Conservation (phyloP, 148 eudicot species). For the Fagopyrum esculentum region DNA sequence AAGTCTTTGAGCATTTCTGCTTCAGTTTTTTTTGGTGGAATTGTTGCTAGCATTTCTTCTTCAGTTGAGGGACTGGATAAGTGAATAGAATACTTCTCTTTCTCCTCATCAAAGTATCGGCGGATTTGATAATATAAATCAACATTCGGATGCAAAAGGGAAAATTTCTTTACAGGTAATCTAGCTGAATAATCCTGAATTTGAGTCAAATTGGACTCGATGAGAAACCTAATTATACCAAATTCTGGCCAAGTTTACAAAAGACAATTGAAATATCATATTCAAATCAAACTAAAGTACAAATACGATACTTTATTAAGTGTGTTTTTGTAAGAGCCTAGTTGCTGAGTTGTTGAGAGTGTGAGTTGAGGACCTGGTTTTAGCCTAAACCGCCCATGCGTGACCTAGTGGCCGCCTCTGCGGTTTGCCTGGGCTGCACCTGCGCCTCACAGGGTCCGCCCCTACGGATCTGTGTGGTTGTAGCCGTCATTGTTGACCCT, state of each 20-base stretch:
- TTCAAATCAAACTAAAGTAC: background rate
- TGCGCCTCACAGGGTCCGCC: too few relatives aligned
- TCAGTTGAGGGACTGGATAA: conserved; percentile 57
- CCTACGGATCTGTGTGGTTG: too few relatives aligned
- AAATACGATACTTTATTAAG: background rate
- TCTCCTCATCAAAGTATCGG: conserved; percentile 69
- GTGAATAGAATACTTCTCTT: conserved; percentile 71
- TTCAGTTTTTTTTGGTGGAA: conserved; percentile 17
- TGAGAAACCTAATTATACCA: background rate
- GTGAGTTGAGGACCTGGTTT: too few relatives aligned
- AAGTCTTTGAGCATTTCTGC: conserved; percentile 59
- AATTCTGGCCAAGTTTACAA: background rate
- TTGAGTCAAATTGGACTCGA: background rate
- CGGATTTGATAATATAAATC: background rate
- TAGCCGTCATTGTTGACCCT: too few relatives aligned
- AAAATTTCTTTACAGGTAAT: background rate
- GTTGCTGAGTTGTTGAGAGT: too few relatives aligned
- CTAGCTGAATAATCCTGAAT: background rate
- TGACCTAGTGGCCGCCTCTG: too few relatives aligned
- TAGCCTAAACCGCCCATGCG: too few relatives aligned
- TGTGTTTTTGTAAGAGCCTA: background rate
- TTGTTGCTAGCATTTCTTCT: too few relatives aligned
- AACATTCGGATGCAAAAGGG: background rate
- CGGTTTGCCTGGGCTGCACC: too few relatives aligned
- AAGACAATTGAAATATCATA: background rate